These are phyloP conservation scores for Blepharisma undulans DNA, from an alignment of 169 alveolate genomes.

Conservation along the genomic window DNA sequence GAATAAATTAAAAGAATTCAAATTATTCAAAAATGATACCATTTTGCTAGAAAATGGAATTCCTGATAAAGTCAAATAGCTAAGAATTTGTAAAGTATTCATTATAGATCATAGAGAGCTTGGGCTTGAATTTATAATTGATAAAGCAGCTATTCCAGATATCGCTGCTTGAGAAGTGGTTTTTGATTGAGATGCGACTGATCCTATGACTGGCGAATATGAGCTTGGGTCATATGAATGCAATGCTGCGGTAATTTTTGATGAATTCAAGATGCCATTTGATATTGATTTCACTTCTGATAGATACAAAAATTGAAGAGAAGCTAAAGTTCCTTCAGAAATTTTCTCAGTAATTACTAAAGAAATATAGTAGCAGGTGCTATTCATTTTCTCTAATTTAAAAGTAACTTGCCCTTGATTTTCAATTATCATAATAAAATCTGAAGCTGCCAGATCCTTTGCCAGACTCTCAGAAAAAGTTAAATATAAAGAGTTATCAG, in stretches of 20 bases:
- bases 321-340: not conserved
- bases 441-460: not conserved
- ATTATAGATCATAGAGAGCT: not conserved
- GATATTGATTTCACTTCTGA: not conserved
- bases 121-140: not conserved
- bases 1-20: not conserved
- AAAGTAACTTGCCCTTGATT: not conserved
- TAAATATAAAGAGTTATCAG: not conserved
- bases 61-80: not conserved
- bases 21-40: not conserved
- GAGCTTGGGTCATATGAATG: not conserved
- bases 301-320: no score
- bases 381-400: not conserved
- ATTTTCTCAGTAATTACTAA: not conserved
- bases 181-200: no score
- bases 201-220: not conserved
- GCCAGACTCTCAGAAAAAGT: not conserved
- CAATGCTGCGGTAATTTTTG: not conserved
- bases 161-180: no score
- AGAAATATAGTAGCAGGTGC: not conserved
- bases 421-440: no score
- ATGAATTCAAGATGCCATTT: not conserved
- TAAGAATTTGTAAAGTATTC: not conserved
- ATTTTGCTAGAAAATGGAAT: not conserved
- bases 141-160: not conserved